These are phyloP conservation scores for Sporothrix globosa DNA, from an alignment of 2,329 filamentous ascomycete genomes.

Conservation along the genomic window DNA sequence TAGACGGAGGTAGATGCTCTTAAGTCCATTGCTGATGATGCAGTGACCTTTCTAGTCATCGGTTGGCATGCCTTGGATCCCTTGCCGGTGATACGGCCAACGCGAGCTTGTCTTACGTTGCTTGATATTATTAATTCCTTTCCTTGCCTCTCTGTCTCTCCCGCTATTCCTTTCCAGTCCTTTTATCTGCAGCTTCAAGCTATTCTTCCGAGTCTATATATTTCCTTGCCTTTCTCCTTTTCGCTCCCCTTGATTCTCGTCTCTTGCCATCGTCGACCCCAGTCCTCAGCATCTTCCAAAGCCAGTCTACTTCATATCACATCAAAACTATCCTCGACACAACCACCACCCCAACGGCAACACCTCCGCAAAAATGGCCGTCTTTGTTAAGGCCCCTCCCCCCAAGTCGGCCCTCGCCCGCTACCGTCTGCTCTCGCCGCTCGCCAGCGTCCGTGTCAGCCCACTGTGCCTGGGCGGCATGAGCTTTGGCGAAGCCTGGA, in stretches of 20 bases:
- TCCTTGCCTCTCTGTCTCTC: neutral
- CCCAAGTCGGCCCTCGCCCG: conserved; percentile 64
- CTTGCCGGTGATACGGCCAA: too few relatives aligned
- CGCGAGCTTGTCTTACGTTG: neutral
- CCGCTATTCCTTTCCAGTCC: neutral
- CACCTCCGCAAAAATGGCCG: conserved; percentile 36
- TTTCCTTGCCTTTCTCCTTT: neutral
- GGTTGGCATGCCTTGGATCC: too few relatives aligned
- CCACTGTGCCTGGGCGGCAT: conserved; percentile 67
- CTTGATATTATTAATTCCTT: neutral
- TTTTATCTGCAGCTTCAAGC: neutral
- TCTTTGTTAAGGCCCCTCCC: conserved; percentile 48
- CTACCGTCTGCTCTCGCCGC: conserved; percentile 68
- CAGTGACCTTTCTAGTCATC: neutral
- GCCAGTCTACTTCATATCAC: neutral
- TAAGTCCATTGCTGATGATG: neutral
- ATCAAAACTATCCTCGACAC: neutral
- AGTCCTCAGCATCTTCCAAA: neutral
- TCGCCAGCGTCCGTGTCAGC: conserved; percentile 67
- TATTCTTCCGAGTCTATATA: conserved; percentile 16
- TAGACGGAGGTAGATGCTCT: conserved; percentile 7
- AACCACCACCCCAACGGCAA: neutral
- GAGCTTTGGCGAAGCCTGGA: conserved; percentile 65
- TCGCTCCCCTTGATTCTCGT: neutral
- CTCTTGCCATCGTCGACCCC: neutral